Base-by-base conservation (phyloP, 306 rosid species). In the Mimosa bimucronata region DNA sequence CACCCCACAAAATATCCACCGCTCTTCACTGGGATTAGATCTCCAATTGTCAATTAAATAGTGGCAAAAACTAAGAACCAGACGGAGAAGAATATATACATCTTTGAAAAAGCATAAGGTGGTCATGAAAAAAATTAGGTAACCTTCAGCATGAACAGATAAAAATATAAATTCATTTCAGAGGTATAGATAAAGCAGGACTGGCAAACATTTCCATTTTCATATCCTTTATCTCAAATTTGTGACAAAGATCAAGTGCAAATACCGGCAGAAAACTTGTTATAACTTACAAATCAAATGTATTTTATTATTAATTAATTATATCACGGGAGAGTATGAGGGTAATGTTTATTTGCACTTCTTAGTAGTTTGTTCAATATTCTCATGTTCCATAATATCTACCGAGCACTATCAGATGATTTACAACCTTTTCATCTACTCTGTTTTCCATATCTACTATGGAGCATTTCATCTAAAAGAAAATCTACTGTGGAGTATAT, bases 381-480 rank as follows among this genome's bases (percentile, higher is more conserved):
- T 73, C 52, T 50, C 79, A 46, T 38, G 40, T 67, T 28, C 73
- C 66, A 55, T 23, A 38, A 44, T 65, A 74, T 53, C 15, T 71
- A 42, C 64, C 48, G 53, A 75, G 70, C 68, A 79, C n/a, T 70
- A 70, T 42, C 40, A 66, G 57, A 45, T 34, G 23, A 60, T 77
- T 23, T 55, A 75, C 40, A 58, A 73, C 26, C 61, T 65, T 71
- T 65, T 48, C 15, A 29, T 55, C 7, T 10, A 40, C 57, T 40
- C 42, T 18, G 67, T 29, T 28, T 74, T 67, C 71, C 84, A 79
- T 70, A 58, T 19, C n/a, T n/a, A n/a, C n/a, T n/a, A n/a, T n/a
- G n/a, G n/a, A n/a, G n/a, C n/a, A n/a, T n/a, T n/a, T n/a, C n/a
- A n/a, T n/a, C n/a, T n/a, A n/a, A n/a, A n/a, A n/a, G n/a, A n/a